Conservation (phyloP, 1,284 basidiomycete species). For the Trametes hirsuta region DNA sequence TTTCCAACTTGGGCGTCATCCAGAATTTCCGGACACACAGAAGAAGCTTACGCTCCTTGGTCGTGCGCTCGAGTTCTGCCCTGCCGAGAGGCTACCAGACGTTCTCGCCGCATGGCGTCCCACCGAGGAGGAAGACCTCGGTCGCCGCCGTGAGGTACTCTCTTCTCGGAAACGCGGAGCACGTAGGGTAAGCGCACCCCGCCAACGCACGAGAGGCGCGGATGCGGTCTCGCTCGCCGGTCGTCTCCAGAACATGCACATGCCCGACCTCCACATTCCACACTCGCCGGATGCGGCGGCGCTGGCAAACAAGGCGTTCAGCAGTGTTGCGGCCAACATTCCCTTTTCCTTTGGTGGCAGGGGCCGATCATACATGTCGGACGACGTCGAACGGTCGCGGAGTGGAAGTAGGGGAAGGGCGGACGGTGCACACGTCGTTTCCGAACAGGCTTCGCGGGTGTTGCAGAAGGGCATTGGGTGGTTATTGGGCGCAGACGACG, state of each 20-base stretch:
- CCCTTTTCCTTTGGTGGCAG: constrained; percentile 62
- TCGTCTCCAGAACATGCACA: constrained; percentile 48
- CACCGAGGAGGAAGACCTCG: constrained; percentile 65
- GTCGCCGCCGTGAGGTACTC: constrained; percentile 40
- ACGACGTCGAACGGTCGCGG: constrained; percentile 43
- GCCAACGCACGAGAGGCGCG: constrained; percentile 15
- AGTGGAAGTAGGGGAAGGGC: constrained; percentile 43
- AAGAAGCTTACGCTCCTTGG: constrained; percentile 79
- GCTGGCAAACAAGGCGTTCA: constrained; percentile 73
- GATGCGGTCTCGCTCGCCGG: constrained; percentile 55
- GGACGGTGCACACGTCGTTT: constrained; percentile 60
- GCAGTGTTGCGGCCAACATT: constrained; percentile 76
- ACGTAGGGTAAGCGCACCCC: constrained; percentile 8
- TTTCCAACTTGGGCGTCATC: constrained; percentile 82
- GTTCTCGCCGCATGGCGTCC: constrained; percentile 76
- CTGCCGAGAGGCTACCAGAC: constrained; percentile 74
- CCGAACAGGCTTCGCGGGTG: constrained; percentile 70
- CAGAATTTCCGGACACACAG: constrained; percentile 69
- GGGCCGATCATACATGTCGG: constrained; percentile 48
- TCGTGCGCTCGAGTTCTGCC: constrained; percentile 86
- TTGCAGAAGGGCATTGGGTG: constrained; percentile 85
- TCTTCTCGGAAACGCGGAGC: constrained; percentile 21
- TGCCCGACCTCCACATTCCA: constrained; percentile 56
- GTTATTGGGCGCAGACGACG: constrained; percentile 81
- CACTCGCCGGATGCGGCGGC: constrained; percentile 74